Evolutionary conservation across 1,139 yeast genomes (phyloP).

Genomic region (Saccharomyces hybrid): DNA sequence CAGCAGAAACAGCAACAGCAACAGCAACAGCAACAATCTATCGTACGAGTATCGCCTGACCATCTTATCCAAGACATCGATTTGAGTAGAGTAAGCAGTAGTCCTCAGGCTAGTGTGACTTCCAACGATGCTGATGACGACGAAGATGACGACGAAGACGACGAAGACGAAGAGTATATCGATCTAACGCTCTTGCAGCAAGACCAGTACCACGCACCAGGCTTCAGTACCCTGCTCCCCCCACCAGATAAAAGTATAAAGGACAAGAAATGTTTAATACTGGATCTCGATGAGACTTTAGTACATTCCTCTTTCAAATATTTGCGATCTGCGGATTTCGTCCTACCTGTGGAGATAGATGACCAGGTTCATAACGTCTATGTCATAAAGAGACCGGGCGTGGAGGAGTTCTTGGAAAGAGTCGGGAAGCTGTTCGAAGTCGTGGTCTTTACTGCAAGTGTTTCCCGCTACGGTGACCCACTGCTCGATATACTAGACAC

Average conservation of each 20-base stretch:
- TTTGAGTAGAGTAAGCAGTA: neutral
- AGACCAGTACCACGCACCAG: conserved; percentile 52
- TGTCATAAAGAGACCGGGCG: conserved; percentile 94
- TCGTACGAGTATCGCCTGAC: neutral
- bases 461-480: conserved; percentile 91
- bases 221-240: conserved; percentile 61
- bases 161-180: conserved; percentile 24
- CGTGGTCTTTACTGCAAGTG: conserved; percentile 93
- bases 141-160: conserved; percentile 5
- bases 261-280: conserved; percentile 73
- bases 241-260: conserved; percentile 33
- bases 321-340: conserved; percentile 86
- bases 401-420: conserved; percentile 74
- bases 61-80: neutral
- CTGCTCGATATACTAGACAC: conserved; percentile 75
- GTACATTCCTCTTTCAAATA: conserved; percentile 93
- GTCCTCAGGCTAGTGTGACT: neutral
- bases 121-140: conserved; percentile 1
- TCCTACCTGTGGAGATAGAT: conserved; percentile 85
- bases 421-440: conserved; percentile 87
- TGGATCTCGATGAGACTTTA: conserved; percentile 90
- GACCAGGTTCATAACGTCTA: conserved; percentile 86
- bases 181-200: conserved; percentile 58
- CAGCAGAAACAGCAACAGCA: neutral
- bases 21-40: neutral